phyloP scores from a whole-genome alignment of 345 rosid genomes.

The Eutrema yunnanense region DNA sequence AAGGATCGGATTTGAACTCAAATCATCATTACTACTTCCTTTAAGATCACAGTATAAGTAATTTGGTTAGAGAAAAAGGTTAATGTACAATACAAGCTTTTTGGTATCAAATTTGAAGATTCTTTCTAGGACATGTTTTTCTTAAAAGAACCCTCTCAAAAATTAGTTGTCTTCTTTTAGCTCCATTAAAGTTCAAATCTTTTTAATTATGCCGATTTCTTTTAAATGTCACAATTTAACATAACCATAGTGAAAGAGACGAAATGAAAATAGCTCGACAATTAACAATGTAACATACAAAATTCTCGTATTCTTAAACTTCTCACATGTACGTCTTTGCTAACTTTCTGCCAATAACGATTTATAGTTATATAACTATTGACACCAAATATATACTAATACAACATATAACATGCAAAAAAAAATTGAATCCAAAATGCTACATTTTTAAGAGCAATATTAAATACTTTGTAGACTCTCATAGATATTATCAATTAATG shows the following conservation, averaged over 20 bases:
- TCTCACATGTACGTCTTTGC: too few species aligned
- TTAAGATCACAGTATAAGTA: conserved; percentile 13
- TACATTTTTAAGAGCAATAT: too few species aligned
- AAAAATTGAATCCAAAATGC: too few species aligned
- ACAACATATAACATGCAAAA: background rate
- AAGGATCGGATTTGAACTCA: conserved; percentile 9
- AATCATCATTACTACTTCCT: conserved; percentile 20
- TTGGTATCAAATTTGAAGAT: background rate
- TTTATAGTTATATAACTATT: too few species aligned
- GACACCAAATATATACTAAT: too few species aligned
- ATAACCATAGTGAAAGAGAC: background rate
- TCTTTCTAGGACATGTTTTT: background rate
- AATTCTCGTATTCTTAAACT: too few species aligned
- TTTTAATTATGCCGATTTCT: background rate
- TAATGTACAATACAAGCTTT: background rate
- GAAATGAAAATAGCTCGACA: too few species aligned
- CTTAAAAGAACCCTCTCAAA: background rate
- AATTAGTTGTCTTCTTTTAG: background rate
- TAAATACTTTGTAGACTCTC: too few species aligned
- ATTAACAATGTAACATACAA: too few species aligned
- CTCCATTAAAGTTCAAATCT: background rate
- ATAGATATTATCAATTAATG: too few species aligned
- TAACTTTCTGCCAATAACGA: too few species aligned
- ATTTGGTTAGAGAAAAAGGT: background rate
- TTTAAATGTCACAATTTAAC: background rate